A percentile compares a stretch with the other conserved stretches of the same genome.
Conservation (phyloP, 2,329 filamentous ascomycete genomes). For the Arachnomyces sp. region DNA sequence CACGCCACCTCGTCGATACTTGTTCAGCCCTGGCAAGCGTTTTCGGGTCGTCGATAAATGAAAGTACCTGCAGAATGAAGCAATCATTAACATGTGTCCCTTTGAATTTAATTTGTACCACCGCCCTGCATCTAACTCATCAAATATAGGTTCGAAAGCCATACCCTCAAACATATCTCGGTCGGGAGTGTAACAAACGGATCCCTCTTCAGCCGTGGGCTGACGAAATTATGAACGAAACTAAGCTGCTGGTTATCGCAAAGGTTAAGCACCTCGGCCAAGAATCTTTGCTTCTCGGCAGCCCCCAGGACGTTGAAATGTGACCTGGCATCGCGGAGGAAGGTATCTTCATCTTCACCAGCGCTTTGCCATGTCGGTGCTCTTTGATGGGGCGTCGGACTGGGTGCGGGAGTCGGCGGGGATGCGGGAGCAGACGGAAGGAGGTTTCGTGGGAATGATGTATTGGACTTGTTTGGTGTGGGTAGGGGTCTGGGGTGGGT, state of each 20-base stretch:
- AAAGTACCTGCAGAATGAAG: conserved; percentile 59
- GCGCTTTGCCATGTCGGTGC: conserved; percentile 41
- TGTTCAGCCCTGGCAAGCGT: conserved; percentile 88
- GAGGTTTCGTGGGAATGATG: conserved; percentile 51
- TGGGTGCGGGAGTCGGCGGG: conserved; percentile 59
- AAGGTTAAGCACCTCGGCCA: conserved; percentile 83
- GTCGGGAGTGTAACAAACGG: conserved; percentile 88
- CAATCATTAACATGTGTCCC: not conserved
- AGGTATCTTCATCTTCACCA: conserved; percentile 67
- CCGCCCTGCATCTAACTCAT: not conserved
- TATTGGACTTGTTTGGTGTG: conserved; percentile 43
- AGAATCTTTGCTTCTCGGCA: conserved; percentile 66
- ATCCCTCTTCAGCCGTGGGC: conserved; percentile 88
- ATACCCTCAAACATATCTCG: conserved; percentile 80
- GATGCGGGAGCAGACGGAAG: conserved; percentile 57
- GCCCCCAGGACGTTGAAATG: conserved; percentile 70
- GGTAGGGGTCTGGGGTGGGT: conserved; percentile 34
- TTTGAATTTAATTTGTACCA: not conserved
- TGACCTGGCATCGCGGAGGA: conserved; percentile 67
- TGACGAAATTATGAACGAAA: conserved; percentile 94
- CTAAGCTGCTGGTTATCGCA: conserved; percentile 93
- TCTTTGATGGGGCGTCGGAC: conserved; percentile 54
- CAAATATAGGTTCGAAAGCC: conserved; percentile 22
- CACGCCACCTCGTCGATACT: conserved; percentile 90
- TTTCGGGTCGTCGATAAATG: conserved; percentile 94